Evolutionary conservation across 164 flowering plant genomes (phyloP).

Genomic region (Aristolochia fimbriata): DNA sequence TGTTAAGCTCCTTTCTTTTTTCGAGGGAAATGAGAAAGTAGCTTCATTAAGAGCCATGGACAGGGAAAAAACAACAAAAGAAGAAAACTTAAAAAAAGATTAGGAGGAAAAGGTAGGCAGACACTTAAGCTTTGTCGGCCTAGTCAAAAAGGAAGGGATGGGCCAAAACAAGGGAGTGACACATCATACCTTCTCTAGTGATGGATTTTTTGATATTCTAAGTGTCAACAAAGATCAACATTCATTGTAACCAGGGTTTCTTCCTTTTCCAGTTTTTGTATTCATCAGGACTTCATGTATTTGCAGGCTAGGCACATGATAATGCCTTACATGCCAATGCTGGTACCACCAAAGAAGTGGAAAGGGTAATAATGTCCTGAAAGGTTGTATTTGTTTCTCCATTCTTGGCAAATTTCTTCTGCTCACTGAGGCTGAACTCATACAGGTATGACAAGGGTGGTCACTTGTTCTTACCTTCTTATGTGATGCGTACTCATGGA

Average conservation of each 20-base stretch:
- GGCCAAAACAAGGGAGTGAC: too few species aligned
- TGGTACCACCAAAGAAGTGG: constrained; percentile 88
- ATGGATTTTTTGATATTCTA: too few species aligned
- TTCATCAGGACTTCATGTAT: constrained; percentile 3
- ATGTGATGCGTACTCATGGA: constrained; percentile 96
- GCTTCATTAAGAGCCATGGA: too few species aligned
- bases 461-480: constrained; percentile 80
- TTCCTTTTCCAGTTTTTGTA: constrained; percentile 1
- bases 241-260: not conserved
- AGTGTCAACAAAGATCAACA: too few species aligned
- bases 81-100: too few species aligned
- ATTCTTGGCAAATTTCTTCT: not conserved
- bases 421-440: not conserved
- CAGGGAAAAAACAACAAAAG: too few species aligned
- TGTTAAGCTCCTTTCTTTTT: too few species aligned
- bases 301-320: constrained; percentile 77
- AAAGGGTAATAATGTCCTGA: constrained; percentile 49
- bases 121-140: too few species aligned
- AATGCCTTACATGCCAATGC: constrained; percentile 86
- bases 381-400: not conserved
- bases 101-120: too few species aligned
- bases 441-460: constrained; percentile 85
- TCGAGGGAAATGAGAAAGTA: too few species aligned
- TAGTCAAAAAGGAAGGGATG: too few species aligned
- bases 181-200: too few species aligned